Evolutionary conservation across 2,329 filamentous ascomycete genomes (phyloP), one percentile per base, ranked within the genome.

Genomic region (Drechslerella dactyloides): DNA sequence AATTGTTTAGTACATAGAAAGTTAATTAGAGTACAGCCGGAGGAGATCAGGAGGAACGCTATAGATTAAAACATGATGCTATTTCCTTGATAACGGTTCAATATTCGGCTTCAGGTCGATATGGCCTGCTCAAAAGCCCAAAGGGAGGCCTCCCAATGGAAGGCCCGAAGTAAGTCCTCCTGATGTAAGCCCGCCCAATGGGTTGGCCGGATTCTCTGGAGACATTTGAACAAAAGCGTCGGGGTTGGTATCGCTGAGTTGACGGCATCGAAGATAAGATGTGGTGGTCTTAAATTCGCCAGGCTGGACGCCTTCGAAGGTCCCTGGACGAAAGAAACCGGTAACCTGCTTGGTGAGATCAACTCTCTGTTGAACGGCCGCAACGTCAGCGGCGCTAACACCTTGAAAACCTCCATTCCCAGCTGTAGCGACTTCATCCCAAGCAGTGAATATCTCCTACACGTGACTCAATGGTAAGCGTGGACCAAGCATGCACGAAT

Each of bases 271-370:
- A 27, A 58, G 53, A 8, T 69, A 69, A 15, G 52, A 44, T 42
- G 21, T 58, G 35, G 48, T 55, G 37, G 53, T 57, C 40, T 42
- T 54, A 53, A 69, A 69, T 30, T 69, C 59, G 8, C 37, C 24
- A 13, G 65, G 46, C 27, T 69, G 53, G 11, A 69, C 65, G 30
- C 58, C 53, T 52, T 63, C 53, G 35, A 58, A 63, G n/a, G 53
- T 62, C 53, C 53, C 65, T 58, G 44, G 61, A 13, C 42, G 23
- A 44, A 69, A 52, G 37, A 62, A 33, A 3, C 27, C 27, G 27
- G 56, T 24, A 7, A 23, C 33, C 21, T 46, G 51, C n/a, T 44
- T 30, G 21, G 64, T 46, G 6, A 54, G 37, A 1, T 52, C 35
- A 7, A 42, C 51, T 1, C 33, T 10, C 0, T 46, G 15, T 2